A percentile compares a stretch with the other conserved stretches of the same genome.
phyloP scores from a whole-genome alignment of 2,329 filamentous ascomycete species.

The Aspergillus bombycis region DNA sequence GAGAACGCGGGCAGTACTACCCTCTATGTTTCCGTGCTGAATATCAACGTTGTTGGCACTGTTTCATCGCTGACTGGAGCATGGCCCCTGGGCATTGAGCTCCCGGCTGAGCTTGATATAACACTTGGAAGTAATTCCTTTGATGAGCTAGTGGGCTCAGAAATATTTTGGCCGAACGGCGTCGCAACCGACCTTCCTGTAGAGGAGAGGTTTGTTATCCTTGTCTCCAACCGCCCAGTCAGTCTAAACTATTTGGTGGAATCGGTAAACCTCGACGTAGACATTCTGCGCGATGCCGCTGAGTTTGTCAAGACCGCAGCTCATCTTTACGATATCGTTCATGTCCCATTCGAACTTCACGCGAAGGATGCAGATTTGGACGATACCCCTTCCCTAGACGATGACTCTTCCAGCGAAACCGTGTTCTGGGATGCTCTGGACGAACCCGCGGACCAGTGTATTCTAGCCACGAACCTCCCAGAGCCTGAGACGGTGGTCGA shows the following conservation, averaged over 20 bases:
- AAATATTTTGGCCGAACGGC: not conserved
- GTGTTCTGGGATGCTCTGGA: not conserved
- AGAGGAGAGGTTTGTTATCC: not conserved
- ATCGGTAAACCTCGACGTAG: not conserved
- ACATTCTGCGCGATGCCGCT: not conserved
- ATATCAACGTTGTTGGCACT: slow-evolving; percentile 1
- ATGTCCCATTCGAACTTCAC: not conserved
- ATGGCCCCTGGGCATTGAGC: slow-evolving; percentile 1
- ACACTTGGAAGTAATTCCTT: slow-evolving; percentile 3
- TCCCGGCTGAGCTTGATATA: not conserved
- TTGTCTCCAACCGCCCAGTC: not conserved
- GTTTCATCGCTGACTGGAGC: not conserved
- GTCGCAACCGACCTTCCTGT: not conserved
- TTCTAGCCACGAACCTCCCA: not conserved
- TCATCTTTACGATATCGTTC: not conserved
- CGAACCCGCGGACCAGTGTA: not conserved
- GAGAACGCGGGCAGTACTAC: not conserved
- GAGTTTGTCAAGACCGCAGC: not conserved
- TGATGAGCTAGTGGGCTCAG: not conserved
- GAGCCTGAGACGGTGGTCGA: not conserved
- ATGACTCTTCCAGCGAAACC: not conserved
- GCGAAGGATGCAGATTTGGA: not conserved
- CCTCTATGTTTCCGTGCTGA: not conserved
- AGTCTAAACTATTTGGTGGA: not conserved
- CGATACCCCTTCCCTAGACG: too few relatives aligned